phyloP scores from a whole-genome alignment of 2,329 filamentous ascomycete species.

The Cercospora sesami region DNA sequence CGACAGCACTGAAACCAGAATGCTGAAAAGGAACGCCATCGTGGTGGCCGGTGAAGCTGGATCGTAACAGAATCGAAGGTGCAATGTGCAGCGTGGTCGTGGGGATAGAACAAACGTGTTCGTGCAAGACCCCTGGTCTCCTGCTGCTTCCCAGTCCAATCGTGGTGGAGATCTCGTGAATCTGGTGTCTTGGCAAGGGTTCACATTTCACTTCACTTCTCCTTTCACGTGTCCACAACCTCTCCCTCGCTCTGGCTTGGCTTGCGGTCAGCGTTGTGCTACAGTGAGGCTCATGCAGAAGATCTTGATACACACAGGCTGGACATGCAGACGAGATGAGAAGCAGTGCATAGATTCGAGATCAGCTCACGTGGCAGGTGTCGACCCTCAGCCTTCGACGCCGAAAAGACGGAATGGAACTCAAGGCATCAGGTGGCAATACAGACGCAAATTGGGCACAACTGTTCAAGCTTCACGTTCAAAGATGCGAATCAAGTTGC shows the following conservation, averaged over 20 bases:
- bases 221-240: slow-evolving; percentile 2
- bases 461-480: rapidly evolving
- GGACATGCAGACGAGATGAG: not conserved
- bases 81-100: slow-evolving; percentile 8
- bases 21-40: slow-evolving; percentile 39
- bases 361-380: not conserved
- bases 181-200: slow-evolving; percentile 11
- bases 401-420: not conserved
- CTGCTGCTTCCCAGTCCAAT: not conserved
- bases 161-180: slow-evolving; percentile 3
- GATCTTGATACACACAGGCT: not conserved
- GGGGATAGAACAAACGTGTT: slow-evolving; percentile 10
- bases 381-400: not conserved
- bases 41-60: slow-evolving; percentile 14
- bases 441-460: not conserved
- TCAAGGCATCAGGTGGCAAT: not conserved
- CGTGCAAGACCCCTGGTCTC: slow-evolving; percentile 3
- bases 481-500: not conserved
- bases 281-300: not conserved
- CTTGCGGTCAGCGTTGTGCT: not conserved
- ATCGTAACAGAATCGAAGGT: slow-evolving; percentile 11
- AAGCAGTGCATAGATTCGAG: not conserved
- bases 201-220: slow-evolving; percentile 18
- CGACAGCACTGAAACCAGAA: slow-evolving; percentile 52
- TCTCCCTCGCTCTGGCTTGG: not conserved